Evolutionary conservation across 306 rosid genomes (phyloP).

Genomic region (Quercus wislizeni): DNA sequence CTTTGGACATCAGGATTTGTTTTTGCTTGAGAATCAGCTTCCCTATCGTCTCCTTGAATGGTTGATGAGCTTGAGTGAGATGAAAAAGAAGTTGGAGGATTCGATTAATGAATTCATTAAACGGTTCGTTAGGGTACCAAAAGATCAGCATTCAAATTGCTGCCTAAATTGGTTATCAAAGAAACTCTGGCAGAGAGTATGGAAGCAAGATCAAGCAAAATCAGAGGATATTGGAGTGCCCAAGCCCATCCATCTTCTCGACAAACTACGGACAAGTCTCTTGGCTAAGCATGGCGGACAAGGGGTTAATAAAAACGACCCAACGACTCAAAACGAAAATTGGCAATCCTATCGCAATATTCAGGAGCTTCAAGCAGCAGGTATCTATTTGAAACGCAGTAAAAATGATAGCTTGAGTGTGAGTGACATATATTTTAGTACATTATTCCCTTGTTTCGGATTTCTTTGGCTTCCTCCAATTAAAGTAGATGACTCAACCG

Average conservation of each 20-base stretch:
- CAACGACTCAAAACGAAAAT: background rate
- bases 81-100: fast-evolving
- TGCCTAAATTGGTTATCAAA: too few relatives aligned
- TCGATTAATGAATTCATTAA: background rate
- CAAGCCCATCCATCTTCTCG: constrained; percentile 4
- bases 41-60: constrained; percentile 10
- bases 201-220: background rate
- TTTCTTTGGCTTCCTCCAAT: constrained; percentile 9
- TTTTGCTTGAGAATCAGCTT: constrained; percentile 33
- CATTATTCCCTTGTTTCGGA: background rate
- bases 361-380: background rate
- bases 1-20: constrained; percentile 12
- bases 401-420: background rate
- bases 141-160: too few relatives aligned
- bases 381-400: background rate
- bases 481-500: constrained; percentile 6
- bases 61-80: background rate
- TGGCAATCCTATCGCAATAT: background rate
- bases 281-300: background rate
- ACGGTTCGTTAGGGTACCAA: too few relatives aligned
- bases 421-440: background rate
- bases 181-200: too few relatives aligned
- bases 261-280: background rate
- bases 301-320: background rate
- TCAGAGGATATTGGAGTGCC: too few relatives aligned